Percentiles rank a stretch among this genome's conserved stretches.
Conservation (phyloP, 176 grass and related monocot species). For the Panicum miliaceum region DNA sequence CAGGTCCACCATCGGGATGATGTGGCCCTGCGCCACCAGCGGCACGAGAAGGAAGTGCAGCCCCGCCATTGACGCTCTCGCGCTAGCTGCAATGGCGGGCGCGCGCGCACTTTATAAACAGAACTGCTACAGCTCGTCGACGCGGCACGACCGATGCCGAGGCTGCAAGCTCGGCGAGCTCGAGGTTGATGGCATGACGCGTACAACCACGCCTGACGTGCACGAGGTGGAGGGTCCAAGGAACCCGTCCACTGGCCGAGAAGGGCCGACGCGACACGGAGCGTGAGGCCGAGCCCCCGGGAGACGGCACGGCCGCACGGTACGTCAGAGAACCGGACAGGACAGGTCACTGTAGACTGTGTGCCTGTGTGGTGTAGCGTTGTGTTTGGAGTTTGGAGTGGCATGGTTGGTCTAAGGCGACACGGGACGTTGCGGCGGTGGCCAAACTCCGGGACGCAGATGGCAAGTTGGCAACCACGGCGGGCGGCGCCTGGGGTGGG, state of each 20-base stretch:
- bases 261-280: background rate
- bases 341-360: background rate
- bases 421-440: background rate
- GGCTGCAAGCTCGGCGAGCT: background rate
- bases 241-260: background rate
- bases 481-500: background rate
- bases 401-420: background rate
- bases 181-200: conserved; percentile 17
- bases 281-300: background rate
- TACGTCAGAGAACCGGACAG: background rate
- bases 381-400: background rate
- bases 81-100: background rate
- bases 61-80: background rate
- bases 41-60: conserved; percentile 62
- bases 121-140: background rate
- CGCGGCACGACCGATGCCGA: background rate
- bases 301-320: no score
- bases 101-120: background rate
- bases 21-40: conserved; percentile 57
- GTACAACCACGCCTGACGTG: background rate
- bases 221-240: background rate
- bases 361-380: background rate
- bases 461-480: background rate
- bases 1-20: conserved; percentile 64
- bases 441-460: background rate